phyloP scores from a whole-genome alignment of 768 basidiomycete species.

The Rhizopogon rudus region DNA sequence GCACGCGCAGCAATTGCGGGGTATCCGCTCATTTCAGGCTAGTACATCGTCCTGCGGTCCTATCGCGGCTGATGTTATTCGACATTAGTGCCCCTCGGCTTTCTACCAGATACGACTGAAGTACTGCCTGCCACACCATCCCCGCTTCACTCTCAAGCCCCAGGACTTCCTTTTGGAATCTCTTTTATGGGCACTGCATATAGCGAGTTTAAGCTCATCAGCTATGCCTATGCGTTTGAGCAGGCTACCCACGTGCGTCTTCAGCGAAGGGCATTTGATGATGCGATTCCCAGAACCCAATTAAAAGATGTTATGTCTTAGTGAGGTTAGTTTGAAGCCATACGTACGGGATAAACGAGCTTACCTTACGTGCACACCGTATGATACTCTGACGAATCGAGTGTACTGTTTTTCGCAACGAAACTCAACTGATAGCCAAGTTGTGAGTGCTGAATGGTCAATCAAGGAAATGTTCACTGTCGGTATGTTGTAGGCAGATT shows the following conservation, averaged over 20 bases:
- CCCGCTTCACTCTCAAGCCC: slow-evolving; percentile 26
- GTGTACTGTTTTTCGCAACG: background rate
- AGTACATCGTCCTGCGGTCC: background rate
- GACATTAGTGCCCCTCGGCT: slow-evolving; percentile 36
- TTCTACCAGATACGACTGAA: slow-evolving; percentile 27
- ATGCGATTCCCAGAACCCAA: slow-evolving; percentile 55
- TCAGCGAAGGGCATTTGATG: slow-evolving; percentile 39
- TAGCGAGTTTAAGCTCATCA: slow-evolving; percentile 37
- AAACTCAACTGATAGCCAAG: too few relatives aligned
- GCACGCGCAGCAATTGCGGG: slow-evolving; percentile 30
- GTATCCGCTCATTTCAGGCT: slow-evolving; percentile 32
- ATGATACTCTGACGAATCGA: background rate
- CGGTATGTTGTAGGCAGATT: too few relatives aligned
- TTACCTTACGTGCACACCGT: background rate
- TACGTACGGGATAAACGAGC: slow-evolving; percentile 3
- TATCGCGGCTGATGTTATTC: slow-evolving; percentile 18
- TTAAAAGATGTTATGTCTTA: slow-evolving; percentile 25
- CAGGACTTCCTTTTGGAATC: slow-evolving; percentile 39
- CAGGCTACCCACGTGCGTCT: slow-evolving; percentile 53
- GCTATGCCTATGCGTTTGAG: slow-evolving; percentile 44
- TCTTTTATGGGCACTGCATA: slow-evolving; percentile 42
- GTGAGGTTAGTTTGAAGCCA: slow-evolving; percentile 15
- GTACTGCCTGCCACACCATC: slow-evolving; percentile 28
- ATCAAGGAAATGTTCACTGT: too few relatives aligned
- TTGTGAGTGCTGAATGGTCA: too few relatives aligned